Evolutionary conservation across 148 eudicot species (phyloP), one percentile per base, ranked within the genome.

Genomic region (Fagopyrum homotropicum): DNA sequence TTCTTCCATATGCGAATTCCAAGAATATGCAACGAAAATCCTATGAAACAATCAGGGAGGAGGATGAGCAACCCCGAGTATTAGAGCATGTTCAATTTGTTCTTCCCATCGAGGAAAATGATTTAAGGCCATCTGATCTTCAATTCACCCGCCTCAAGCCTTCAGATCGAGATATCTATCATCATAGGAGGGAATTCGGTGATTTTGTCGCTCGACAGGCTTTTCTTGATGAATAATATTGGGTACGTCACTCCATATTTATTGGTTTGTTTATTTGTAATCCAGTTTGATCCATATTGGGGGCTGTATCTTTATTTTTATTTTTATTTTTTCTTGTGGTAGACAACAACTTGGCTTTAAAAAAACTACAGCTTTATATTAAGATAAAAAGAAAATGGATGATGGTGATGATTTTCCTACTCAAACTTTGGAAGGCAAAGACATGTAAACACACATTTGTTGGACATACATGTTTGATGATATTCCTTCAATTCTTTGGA

Each of bases 311-410:
- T 55, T 78, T 50, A 50, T n/a, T 56, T 11, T 71, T 1, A 6
- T 1, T 57, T n/a, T n/a, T n/a, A n/a, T 35, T 59, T 45, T 78
- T 8, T 50, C 43, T 74, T 81, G 59, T 77, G 80, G 75, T 81
- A 93, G 98, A 84, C 90, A 78, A 92, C 96, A 80, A 96, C 98
- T 75, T 88, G 96, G 98, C 83, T 93, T 43, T n/a, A n/a, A n/a
- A n/a, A n/a, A n/a, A n/a, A n/a, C n/a, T n/a, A n/a, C n/a, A n/a
- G n/a, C n/a, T n/a, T n/a, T n/a, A n/a, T n/a, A n/a, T n/a, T n/a
- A n/a, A n/a, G n/a, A n/a, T n/a, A n/a, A n/a, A n/a, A n/a, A n/a
- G n/a, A n/a, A n/a, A n/a, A n/a, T n/a, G n/a, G n/a, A n/a, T n/a
- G n/a, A n/a, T n/a, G n/a, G n/a, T n/a, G n/a, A n/a, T n/a, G n/a